Evolutionary conservation across 768 basidiomycete species (phyloP).

Genomic region (Rhodotorula taiwanensis): DNA sequence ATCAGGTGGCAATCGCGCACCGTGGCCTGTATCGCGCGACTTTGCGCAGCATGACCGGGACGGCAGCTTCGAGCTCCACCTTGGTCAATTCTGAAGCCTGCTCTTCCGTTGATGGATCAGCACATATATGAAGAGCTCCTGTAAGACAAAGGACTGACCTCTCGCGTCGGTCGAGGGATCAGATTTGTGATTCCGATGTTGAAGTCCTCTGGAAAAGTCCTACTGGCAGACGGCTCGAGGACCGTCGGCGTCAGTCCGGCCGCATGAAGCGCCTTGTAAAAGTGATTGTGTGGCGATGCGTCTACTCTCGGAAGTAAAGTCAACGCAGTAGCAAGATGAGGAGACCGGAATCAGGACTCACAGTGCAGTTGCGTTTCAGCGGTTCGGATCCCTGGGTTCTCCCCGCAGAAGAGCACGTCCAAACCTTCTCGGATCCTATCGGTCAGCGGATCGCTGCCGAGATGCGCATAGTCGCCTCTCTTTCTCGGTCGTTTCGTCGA

Average conservation of each 20-base stretch:
- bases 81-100: slow-evolving; percentile 12
- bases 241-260: slow-evolving; percentile 23
- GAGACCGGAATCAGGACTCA: too few relatives aligned
- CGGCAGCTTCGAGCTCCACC: slow-evolving; percentile 14
- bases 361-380: slow-evolving; percentile 17
- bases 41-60: slow-evolving; percentile 14
- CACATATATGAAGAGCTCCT: too few relatives aligned
- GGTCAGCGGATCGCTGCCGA: slow-evolving; percentile 12
- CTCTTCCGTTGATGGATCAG: slow-evolving; percentile 6
- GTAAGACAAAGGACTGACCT: too few relatives aligned
- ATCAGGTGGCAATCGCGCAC: neutral
- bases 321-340: too few relatives aligned
- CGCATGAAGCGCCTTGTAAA: slow-evolving; percentile 10
- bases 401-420: slow-evolving; percentile 12
- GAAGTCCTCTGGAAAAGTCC: slow-evolving; percentile 4
- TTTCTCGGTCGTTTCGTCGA: too few relatives aligned
- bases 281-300: slow-evolving; percentile 31
- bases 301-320: slow-evolving; percentile 12
- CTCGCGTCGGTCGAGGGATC: slow-evolving; percentile 20
- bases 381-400: slow-evolving; percentile 18
- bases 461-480: slow-evolving; percentile 14
- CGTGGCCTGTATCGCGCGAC: slow-evolving; percentile 5
- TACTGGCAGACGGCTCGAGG: slow-evolving; percentile 16
- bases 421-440: slow-evolving; percentile 5
- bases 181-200: slow-evolving; percentile 28